Conservation (phyloP, 106 monocot species). For the Ottelia alismoides region DNA sequence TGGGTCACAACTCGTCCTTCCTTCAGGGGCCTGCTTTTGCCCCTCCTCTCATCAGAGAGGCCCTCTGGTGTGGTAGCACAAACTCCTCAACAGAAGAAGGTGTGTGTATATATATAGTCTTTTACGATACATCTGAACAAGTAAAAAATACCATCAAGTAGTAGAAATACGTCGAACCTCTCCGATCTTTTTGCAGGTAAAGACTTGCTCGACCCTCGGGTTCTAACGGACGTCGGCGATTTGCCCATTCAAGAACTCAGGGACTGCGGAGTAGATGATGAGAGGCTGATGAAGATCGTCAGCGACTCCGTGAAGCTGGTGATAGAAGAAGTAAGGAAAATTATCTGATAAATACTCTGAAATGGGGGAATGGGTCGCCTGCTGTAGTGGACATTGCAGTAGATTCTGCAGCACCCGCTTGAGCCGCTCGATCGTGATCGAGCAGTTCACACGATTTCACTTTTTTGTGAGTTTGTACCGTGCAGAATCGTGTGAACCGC, state of each 20-base stretch:
- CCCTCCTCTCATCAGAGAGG: constrained; percentile 92
- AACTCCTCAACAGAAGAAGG: constrained; percentile 96
- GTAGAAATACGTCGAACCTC: no score
- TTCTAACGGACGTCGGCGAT: constrained; percentile 95
- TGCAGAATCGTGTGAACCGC: no score
- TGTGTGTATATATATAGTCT: no score
- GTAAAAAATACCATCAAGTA: no score
- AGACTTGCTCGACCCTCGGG: constrained; percentile 89
- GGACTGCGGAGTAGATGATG: constrained; percentile 87
- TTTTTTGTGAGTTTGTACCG: no score
- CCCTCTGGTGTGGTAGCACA: constrained; percentile 98
- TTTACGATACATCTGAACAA: neutral
- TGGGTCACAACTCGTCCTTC: constrained; percentile 97
- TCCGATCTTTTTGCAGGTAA: constrained; percentile 88
- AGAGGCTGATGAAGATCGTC: constrained; percentile 75
- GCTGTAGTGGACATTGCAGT: no score
- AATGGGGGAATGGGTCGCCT: no score
- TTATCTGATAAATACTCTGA: no score
- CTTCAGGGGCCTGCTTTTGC: constrained; percentile 98
- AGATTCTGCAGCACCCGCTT: no score
- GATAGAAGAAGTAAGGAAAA: constrained; percentile 79
- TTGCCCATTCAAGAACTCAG: constrained; percentile 93
- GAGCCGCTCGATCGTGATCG: no score
- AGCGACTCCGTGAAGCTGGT: constrained; percentile 91
- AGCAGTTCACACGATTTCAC: no score